These are phyloP conservation scores for Nymphaea colorata DNA, from an alignment of 164 flowering plant species.

Conservation along the genomic window DNA sequence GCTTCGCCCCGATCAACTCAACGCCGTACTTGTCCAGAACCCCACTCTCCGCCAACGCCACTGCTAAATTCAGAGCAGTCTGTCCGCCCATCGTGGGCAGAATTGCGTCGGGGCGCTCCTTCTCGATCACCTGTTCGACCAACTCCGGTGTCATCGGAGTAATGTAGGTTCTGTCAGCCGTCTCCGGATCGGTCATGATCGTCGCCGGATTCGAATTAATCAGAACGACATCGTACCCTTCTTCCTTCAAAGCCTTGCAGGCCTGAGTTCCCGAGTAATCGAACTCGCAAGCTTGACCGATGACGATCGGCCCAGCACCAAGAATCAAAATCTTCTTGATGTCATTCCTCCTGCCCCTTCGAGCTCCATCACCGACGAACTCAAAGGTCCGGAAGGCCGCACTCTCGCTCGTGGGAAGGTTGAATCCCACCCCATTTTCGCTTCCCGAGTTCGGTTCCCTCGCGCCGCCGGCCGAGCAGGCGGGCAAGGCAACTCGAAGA, in stretches of 20 bases:
- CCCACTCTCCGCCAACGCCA: constrained; percentile 80
- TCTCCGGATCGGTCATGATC: constrained; percentile 94
- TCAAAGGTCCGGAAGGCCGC: neutral
- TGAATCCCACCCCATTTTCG: neutral
- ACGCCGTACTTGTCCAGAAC: constrained; percentile 59
- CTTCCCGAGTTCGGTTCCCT: neutral
- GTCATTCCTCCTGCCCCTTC: constrained; percentile 67
- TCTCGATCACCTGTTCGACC: constrained; percentile 74
- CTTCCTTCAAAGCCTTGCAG: constrained; percentile 81
- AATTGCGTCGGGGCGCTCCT: constrained; percentile 95
- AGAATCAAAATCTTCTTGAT: constrained; percentile 87
- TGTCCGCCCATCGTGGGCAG: constrained; percentile 99
- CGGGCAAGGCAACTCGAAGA: neutral
- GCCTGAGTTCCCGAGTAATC: constrained; percentile 99
- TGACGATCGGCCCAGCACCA: constrained; percentile 94
- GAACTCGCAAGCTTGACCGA: constrained; percentile 98
- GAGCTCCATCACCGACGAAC: neutral
- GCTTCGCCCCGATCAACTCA: constrained; percentile 94
- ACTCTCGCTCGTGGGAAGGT: neutral
- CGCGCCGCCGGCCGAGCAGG: constrained; percentile 4
- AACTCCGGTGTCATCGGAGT: constrained; percentile 85
- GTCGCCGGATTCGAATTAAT: constrained; percentile 98
- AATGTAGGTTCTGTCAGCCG: constrained; percentile 81
- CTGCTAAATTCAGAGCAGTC: constrained; percentile 89
- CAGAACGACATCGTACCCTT: constrained; percentile 81